Evolutionary conservation across 306 rosid species (phyloP).

Genomic region (Medicago truncatula): MtrunA17r5.0-ANR NC_053044.1:20554501-20555000

Average conservation of each 20-base stretch:
- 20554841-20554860: slow-evolving; percentile 5
- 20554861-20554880: slow-evolving; percentile 5
- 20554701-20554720: slow-evolving; percentile 7
- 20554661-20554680: slow-evolving; percentile 17
- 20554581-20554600: slow-evolving; percentile 19
- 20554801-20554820: background rate
- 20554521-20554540: slow-evolving; percentile 2
- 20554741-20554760: background rate
- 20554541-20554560: slow-evolving; percentile 48
- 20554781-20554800: background rate
- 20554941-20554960: slow-evolving; percentile 50
- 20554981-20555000: slow-evolving; percentile 46
- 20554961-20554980: slow-evolving; percentile 46
- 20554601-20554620: slow-evolving; percentile 12
- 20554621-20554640: background rate
- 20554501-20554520: slow-evolving; percentile 17
- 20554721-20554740: background rate
- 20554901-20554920: slow-evolving; percentile 31
- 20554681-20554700: slow-evolving; percentile 13
- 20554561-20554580: slow-evolving; percentile 42
- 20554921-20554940: slow-evolving; percentile 44
- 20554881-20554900: slow-evolving; percentile 7
- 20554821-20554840: slow-evolving; percentile 5
- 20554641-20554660: background rate
- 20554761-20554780: slow-evolving; percentile 16